Conservation (phyloP, 164 flowering plant genomes). For the Annona squamosa region DNA sequence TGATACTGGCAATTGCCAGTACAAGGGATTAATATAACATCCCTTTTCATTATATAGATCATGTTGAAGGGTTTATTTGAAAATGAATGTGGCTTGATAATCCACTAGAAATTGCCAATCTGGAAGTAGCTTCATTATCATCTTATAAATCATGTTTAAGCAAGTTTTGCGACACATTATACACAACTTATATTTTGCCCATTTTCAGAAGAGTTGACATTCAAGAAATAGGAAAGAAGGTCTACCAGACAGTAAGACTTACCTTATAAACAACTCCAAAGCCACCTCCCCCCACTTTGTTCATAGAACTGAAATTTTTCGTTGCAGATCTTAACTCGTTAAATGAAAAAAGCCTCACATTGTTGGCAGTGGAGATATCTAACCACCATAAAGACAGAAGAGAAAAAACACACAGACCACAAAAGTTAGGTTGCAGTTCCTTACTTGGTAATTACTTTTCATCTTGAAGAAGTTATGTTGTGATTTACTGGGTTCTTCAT, state of each 20-base stretch:
- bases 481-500: neutral
- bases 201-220: too few species aligned
- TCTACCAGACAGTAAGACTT: conserved; percentile 11
- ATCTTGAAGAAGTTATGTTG: neutral
- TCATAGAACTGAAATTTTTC: conserved; percentile 44
- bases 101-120: too few species aligned
- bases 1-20: too few species aligned
- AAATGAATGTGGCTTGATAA: too few species aligned
- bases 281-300: conserved; percentile 74
- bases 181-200: too few species aligned
- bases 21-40: too few species aligned
- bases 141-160: too few species aligned
- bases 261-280: conserved; percentile 83
- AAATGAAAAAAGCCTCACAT: conserved; percentile 40
- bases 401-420: neutral
- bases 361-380: conserved; percentile 16
- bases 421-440: neutral
- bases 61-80: too few species aligned
- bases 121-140: too few species aligned
- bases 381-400: neutral
- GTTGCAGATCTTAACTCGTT: conserved; percentile 67
- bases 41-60: too few species aligned
- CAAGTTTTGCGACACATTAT: too few species aligned
- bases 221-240: neutral
- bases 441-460: neutral